These are phyloP conservation scores for Aspergillus tanneri DNA, from an alignment of 2,329 filamentous ascomycete species.

Conservation along the genomic window DNA sequence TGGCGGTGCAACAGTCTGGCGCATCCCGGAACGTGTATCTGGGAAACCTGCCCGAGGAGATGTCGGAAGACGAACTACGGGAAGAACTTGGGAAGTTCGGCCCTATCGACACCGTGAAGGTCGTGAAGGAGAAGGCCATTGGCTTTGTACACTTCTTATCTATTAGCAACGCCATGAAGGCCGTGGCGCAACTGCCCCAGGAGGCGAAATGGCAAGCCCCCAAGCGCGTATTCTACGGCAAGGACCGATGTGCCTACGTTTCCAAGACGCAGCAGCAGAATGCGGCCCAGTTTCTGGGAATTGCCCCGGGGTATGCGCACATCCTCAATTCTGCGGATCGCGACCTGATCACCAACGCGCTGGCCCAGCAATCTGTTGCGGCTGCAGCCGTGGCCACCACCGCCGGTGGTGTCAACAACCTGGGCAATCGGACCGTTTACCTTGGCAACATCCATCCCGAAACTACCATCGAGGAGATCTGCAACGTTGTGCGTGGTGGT, in stretches of 20 bases:
- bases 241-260: conserved; percentile 96
- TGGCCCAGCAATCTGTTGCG: conserved; percentile 96
- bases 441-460: conserved; percentile 98
- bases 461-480: conserved; percentile 98
- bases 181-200: conserved; percentile 91
- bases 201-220: conserved; percentile 96
- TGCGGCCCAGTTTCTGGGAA: conserved; percentile 94
- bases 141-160: conserved; percentile 97
- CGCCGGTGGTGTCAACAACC: conserved; percentile 93
- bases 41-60: conserved; percentile 87
- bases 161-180: conserved; percentile 97
- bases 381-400: conserved; percentile 95
- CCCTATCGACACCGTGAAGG: conserved; percentile 94
- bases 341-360: conserved; percentile 91
- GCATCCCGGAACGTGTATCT: conserved; percentile 97
- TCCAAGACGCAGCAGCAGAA: conserved; percentile 99
- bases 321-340: conserved; percentile 94
- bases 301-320: conserved; percentile 93
- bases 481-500: conserved; percentile 95
- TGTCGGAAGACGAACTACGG: conserved; percentile 84
- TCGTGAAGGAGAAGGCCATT: conserved; percentile 96
- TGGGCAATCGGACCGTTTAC: conserved; percentile 96
- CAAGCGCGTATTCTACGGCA: conserved; percentile 95
- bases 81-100: conserved; percentile 97
- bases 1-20: conserved; percentile 95